Percentiles rank a stretch among this genome's conserved stretches.
Conservation (phyloP, 306 rosid genomes). For the Crataegus laevigata region DNA sequence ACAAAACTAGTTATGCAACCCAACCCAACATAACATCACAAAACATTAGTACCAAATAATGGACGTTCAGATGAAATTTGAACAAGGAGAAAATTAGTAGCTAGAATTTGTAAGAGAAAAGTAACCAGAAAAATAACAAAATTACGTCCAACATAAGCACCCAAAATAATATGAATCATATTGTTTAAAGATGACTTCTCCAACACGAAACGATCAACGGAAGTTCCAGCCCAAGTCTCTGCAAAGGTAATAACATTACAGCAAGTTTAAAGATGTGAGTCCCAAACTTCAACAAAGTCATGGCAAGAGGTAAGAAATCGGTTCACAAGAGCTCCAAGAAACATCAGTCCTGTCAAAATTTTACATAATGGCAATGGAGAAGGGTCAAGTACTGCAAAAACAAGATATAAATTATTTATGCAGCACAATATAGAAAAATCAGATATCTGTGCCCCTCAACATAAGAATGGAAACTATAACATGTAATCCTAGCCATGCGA, state of each 20-base stretch:
- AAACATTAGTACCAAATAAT: slow-evolving; percentile 35
- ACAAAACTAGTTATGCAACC: slow-evolving; percentile 22
- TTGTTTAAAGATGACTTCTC: slow-evolving; percentile 40
- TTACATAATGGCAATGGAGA: slow-evolving; percentile 55
- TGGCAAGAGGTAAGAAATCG: slow-evolving; percentile 99
- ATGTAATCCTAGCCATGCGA: background rate
- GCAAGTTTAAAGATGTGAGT: slow-evolving; percentile 99
- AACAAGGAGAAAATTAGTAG: slow-evolving; percentile 42
- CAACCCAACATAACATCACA: slow-evolving; percentile 25
- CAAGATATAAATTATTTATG: slow-evolving; percentile 9
- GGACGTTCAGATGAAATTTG: slow-evolving; percentile 27
- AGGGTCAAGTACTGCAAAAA: slow-evolving; percentile 52
- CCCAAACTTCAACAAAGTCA: slow-evolving; percentile 99
- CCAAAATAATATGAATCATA: slow-evolving; percentile 27
- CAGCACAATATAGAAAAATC: background rate
- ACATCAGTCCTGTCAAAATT: slow-evolving; percentile 94
- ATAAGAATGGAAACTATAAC: background rate
- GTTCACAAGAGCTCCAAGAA: slow-evolving; percentile 98
- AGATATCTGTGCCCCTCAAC: background rate
- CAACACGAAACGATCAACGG: slow-evolving; percentile 30
- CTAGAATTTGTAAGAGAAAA: slow-evolving; percentile 29
- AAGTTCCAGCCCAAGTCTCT: slow-evolving; percentile 66
- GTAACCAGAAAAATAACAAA: slow-evolving; percentile 28
- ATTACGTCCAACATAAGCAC: slow-evolving; percentile 37
- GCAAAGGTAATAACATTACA: slow-evolving; percentile 97